Percentiles rank a stretch among this genome's conserved stretches.
These are phyloP conservation scores for Aureobasidium sp. DNA, from an alignment of 2,329 filamentous ascomycete genomes.

Conservation along the genomic window DNA sequence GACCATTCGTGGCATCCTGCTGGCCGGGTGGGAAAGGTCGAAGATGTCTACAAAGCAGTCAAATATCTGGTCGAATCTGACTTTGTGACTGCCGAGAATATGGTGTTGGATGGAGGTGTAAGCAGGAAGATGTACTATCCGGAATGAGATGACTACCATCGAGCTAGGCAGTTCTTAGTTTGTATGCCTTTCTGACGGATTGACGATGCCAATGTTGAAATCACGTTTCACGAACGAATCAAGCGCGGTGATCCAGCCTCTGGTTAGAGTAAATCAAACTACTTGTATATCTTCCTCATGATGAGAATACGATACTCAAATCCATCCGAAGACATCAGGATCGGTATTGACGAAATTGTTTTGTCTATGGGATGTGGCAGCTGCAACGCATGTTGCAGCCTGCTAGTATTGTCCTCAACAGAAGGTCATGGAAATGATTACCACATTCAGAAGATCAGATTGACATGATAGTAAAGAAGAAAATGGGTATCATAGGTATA, in stretches of 20 bases:
- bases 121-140: slow-evolving; percentile 41
- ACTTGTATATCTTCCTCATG: no score
- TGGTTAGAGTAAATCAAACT: no score
- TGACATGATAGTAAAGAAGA: neutral
- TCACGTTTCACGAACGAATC: no score
- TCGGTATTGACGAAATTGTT: no score
- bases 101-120: slow-evolving; percentile 42
- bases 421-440: neutral
- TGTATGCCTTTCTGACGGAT: no score
- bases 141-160: slow-evolving; percentile 18
- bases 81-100: slow-evolving; percentile 40
- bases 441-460: neutral
- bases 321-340: no score
- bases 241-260: no score
- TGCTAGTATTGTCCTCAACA: no score
- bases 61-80: slow-evolving; percentile 36
- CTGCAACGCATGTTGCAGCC: no score
- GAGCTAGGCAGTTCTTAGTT: neutral
- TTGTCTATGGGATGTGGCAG: no score
- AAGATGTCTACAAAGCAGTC: slow-evolving; percentile 38
- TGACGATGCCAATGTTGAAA: no score
- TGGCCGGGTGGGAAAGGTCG: slow-evolving; percentile 44
- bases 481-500: slow-evolving; percentile 2
- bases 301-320: no score
- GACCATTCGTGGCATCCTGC: slow-evolving; percentile 46